Evolutionary conservation across 225 moss, liverwort and hornwort genomes (phyloP).

Genomic region (Polytrichum commune): DNA sequence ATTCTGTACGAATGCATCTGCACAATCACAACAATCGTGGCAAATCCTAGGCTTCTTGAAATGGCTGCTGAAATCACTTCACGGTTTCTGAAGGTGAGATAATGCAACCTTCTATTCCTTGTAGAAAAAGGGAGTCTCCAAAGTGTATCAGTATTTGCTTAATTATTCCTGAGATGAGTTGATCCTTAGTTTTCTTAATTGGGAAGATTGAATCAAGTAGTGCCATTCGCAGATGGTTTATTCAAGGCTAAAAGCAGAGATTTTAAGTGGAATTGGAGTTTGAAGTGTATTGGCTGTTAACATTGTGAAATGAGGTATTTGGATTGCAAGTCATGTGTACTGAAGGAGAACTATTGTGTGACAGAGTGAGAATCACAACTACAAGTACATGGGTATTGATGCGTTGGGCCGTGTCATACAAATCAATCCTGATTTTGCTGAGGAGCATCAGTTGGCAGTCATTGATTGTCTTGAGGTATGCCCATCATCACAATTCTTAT

Average conservation of each 20-base stretch:
- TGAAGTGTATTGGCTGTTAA: background rate
- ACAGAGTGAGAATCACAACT: conserved; percentile 90
- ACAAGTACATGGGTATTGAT: conserved; percentile 99
- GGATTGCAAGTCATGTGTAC: background rate
- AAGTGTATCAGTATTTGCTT: no score
- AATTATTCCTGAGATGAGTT: no score
- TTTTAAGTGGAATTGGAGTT: no score
- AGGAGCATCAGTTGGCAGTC: conserved; percentile 93
- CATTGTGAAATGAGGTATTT: background rate
- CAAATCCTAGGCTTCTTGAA: conserved; percentile 65
- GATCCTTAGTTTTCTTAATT: no score
- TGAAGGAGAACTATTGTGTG: conserved; percentile 4
- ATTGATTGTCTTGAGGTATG: conserved; percentile 96
- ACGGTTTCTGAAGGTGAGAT: conserved; percentile 79
- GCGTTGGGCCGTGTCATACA: conserved; percentile 88
- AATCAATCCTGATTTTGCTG: conserved; percentile 91
- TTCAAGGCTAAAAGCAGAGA: no score
- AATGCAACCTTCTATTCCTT: background rate
- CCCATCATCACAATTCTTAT: background rate
- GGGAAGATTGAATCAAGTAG: no score
- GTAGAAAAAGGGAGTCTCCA: no score
- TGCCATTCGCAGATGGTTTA: no score
- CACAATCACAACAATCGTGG: conserved; percentile 82
- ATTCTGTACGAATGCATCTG: conserved; percentile 94
- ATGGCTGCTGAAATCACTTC: conserved; percentile 88